Percentiles rank a stretch among this genome's conserved stretches.
Evolutionary conservation across 306 rosid genomes (phyloP).

Genomic region (Quercus bicolor): DNA sequence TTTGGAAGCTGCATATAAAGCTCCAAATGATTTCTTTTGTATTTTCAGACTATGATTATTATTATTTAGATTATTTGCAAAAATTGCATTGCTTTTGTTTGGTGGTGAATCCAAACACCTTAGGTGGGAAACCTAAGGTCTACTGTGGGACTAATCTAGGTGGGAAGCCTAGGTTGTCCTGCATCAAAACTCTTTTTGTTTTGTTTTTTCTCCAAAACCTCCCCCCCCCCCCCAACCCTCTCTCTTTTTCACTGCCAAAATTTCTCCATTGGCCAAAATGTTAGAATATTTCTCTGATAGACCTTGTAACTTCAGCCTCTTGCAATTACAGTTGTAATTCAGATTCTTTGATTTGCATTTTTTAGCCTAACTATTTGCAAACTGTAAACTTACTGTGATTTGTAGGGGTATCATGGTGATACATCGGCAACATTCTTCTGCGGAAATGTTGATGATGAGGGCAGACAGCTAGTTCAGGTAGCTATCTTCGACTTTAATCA

Average conservation of each 20-base stretch:
- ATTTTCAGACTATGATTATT: too few relatives aligned
- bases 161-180: too few relatives aligned
- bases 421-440: slow-evolving; percentile 86
- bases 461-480: slow-evolving; percentile 77
- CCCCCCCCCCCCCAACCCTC: too few relatives aligned
- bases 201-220: background rate
- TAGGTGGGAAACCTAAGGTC: too few relatives aligned
- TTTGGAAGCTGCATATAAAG: too few relatives aligned
- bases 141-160: too few relatives aligned
- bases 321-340: background rate
- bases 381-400: slow-evolving; percentile 24
- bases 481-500: slow-evolving; percentile 11
- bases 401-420: slow-evolving; percentile 90
- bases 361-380: slow-evolving; percentile 10
- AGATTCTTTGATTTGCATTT: slow-evolving; percentile 1
- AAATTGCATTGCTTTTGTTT: too few relatives aligned
- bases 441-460: slow-evolving; percentile 72
- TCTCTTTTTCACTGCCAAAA: background rate
- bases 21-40: too few relatives aligned
- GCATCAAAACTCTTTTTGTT: background rate
- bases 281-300: background rate
- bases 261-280: background rate
- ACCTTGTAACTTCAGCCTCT: background rate
- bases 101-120: too few relatives aligned
- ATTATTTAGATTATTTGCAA: too few relatives aligned